Base-by-base conservation (phyloP, 1,284 basidiomycete species). In the Xerocomus minutiporus region DNA sequence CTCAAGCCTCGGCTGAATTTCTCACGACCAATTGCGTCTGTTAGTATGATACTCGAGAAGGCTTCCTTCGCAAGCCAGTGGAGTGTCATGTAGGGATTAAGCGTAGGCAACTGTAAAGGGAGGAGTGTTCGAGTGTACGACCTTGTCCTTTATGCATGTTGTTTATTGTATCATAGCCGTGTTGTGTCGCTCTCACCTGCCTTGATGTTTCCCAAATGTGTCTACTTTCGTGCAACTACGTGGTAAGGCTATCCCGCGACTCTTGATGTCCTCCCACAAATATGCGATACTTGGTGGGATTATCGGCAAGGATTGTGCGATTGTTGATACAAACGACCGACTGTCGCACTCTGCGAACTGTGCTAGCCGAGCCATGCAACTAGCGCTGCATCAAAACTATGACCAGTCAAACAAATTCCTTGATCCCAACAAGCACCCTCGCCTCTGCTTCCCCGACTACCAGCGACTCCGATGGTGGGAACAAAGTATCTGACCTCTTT, bases 31-130 rank as follows among this genome's bases (percentile, higher is more conserved):
- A 52, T 49, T 34, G 51, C 15, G n/a, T 44, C 11, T 36, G 44
- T 54, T 39, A 89, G 83, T 70, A 92, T 50, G 73, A 77, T 31
- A 88, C 84, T 1, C 71, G 80, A 28, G 89, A 92, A 68, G 89
- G 89, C 2, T 91, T 92, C 73, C 69, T 92, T 58, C 75, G 88
- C 60, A 91, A 91, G 71, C 88, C 87, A 0, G 66, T 86, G 29
- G 70, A 70, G 20, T 88, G 87, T 63, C 72, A 67, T 46, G 82
- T 90, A 46, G 86, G 88, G 34, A 78, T 90, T 62, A 82, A 75
- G 68, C 78, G 82, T 46, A 67, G 67, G 28, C 55, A 67, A 31
- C 35, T 51, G 50, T 70, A 46, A 44, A 26, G 41, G 17, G 15
- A 15, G 28, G 4, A 7, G 20, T 15, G 4, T 12, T 41, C 9